Percentiles rank a stretch among this genome's conserved stretches.
Evolutionary conservation across 306 rosid species (phyloP).

Genomic region (Spatholobus suberectus): DNA sequence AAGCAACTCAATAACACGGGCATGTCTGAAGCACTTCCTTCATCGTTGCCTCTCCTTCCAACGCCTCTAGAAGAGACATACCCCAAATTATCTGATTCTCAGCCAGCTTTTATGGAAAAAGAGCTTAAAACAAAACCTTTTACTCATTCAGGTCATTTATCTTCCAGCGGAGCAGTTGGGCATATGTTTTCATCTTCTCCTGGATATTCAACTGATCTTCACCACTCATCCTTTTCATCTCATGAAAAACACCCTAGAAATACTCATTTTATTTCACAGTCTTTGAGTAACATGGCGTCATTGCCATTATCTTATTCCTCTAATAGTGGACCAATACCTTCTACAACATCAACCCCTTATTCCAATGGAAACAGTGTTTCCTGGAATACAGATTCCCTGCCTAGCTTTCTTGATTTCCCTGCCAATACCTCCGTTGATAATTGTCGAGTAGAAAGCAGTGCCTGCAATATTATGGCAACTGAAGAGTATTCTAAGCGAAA

Average conservation of each 20-base stretch:
- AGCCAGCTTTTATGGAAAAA: conserved; percentile 63
- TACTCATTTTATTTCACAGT: conserved; percentile 63
- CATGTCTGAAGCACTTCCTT: conserved; percentile 66
- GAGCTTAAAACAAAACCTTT: conserved; percentile 60
- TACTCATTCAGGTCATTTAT: conserved; percentile 59
- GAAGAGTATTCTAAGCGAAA: conserved; percentile 73
- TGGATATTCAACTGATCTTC: conserved; percentile 83
- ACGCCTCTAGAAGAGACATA: conserved; percentile 63
- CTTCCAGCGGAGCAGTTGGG: conserved; percentile 80
- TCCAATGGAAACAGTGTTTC: conserved; percentile 64
- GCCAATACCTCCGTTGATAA: conserved; percentile 63
- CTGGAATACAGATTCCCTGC: conserved; percentile 79
- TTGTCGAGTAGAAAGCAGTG: conserved; percentile 71
- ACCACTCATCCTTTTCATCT: conserved; percentile 75
- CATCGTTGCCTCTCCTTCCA: conserved; percentile 69
- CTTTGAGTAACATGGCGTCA: conserved; percentile 54
- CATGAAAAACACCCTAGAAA: conserved; percentile 63
- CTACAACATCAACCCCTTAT: conserved; percentile 62
- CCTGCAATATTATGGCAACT: conserved; percentile 66
- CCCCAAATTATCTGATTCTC: conserved; percentile 77
- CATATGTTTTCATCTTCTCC: conserved; percentile 88
- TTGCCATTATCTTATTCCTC: conserved; percentile 69
- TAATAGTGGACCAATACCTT: conserved; percentile 55
- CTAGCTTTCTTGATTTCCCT: conserved; percentile 79
- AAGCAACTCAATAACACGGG: conserved; percentile 71